Evolutionary conservation across 2,329 filamentous ascomycete genomes (phyloP), one percentile per base, ranked within the genome.

Genomic region (Nannizziopsis arthrosporioides): DNA sequence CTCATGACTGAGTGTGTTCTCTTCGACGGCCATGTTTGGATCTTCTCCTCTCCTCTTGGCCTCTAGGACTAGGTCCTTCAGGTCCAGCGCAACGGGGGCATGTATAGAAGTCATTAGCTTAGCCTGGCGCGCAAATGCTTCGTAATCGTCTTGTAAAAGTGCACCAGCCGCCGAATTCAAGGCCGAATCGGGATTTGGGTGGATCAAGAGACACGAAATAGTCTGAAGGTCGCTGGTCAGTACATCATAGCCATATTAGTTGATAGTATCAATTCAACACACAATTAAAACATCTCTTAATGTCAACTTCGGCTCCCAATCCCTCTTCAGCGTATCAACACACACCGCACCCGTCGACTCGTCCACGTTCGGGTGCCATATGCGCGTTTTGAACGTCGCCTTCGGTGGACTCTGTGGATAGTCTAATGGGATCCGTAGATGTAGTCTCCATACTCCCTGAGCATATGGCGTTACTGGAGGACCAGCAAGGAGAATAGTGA

Each of bases 331-430:
- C 1, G 78, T 81, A 63, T 81, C 78, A 2, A 82, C 75, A 52
- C 78, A 82, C 2, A 82, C 76, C 0, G 73, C 73, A 4, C 78
- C 78, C 0, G 74, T 76, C n/a, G 68, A 65, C 45, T 79, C 75
- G 53, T 81, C 78, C 43, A 82, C 74, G 56, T 82, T 82, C 0
- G 78, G 78, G 55, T 82, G 78, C 71, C 77, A 82, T 53, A 81
- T 75, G 5, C 72, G 69, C 2, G 78, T 81, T 47, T 70, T 71
- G 58, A 82, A 81, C 30, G 71, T 69, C 2, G 78, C 78, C 36
- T 77, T 81, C 41, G 65, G 69, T 44, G 62, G 69, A 52, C 61
- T 71, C 51, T 63, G 63, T 6, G 69, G 66, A 55, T 80, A 79
- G n/a, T 71, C 72, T 14, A 71, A 65, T 0, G 78, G 78, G 31